Base-by-base conservation (phyloP, 805 yeast species). In the Nakazawaea wickerhamii region DNA sequence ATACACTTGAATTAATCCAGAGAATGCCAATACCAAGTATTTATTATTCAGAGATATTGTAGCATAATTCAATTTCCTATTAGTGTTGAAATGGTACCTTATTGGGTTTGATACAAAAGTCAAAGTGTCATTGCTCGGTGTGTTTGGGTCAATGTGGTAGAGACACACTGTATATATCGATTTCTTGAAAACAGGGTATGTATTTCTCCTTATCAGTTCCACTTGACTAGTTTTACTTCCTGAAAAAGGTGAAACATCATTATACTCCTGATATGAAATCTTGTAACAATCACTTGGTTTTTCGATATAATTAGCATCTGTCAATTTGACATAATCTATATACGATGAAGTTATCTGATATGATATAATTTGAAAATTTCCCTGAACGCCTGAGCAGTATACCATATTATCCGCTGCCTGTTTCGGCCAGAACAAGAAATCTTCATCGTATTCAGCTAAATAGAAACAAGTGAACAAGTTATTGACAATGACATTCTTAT, bases 391-490 rank as follows among this genome's bases (percentile, higher is more conserved):
- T 19, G 43, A 40, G 21, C 43, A 43, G 15, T 43, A 43, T 9
- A 22, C 26, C 39, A 37, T 37, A 21, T 43, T 43, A 26, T 40
- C 32, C 9, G 36, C 15, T 4, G 39, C 15, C n/a, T 18, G 37
- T n/a, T 36, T 40, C 10, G 43, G 43, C 43, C 47, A 40, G 27
- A 44, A 44, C 9, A 44, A 19, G 30, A 31, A 39, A 28, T 44
- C 47, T 26, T 44, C 19, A 19, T 38, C 43, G 19, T 44, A 44
- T 9, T 44, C 43, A 14, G 38, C 43, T 6, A 44, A 26, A 25
- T 40, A 17, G 23, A 44, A 44, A 30, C 43, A 44, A 8, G 47
- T 44, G 40, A 44, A 44, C 15, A 36, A 19, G 14, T 36, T 40
- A 7, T 36, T 39, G 17, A 39, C 15, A 23, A 39, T 28, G 23